Evolutionary conservation across 2,329 filamentous ascomycete genomes (phyloP), one percentile per base, ranked within the genome.

Genomic region (Daldinia sp.): DNA sequence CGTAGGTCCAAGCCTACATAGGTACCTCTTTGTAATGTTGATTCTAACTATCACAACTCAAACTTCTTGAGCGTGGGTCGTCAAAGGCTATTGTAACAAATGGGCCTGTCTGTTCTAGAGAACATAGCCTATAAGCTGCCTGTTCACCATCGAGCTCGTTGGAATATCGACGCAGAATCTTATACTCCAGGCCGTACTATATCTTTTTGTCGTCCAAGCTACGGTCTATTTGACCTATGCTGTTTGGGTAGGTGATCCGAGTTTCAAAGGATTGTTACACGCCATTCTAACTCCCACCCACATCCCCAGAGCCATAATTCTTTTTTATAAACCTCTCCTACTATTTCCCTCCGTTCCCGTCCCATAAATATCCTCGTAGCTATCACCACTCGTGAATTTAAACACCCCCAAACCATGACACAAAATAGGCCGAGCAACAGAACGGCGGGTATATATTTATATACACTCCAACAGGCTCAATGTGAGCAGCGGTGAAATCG

Each of bases 361-460:
- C 27, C 60, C 55, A 54, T 17, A 55, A 57, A 34, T 66, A 37
- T 50, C 55, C 55, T 63, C 63, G 27, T 68, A 37, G 58, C 19
- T 55, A 60, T 32, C 54, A 60, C 58, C 56, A 21, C 53, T 63
- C 61, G 45, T 60, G 34, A 59, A 37, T 48, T 32, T 66, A 58
- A 59, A 58, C 41, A 52, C 21, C 45, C 63, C 47, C 30, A 59
- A 52, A 45, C 47, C 55, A 15, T 55, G 21, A 51, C 35, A 60
- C 43, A 60, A 57, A 54, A 57, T 54, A 50, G 53, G 56, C 56
- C 56, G 48, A 47, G 30, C 48, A 58, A 58, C 39, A 63, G 49
- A 58, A 52, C 57, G 47, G 60, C 61, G 66, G 61, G 58, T 63
- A 61, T 64, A 68, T 67, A 61, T 54, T 32, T 63, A 68, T 64